These are phyloP conservation scores for Nemania diffusa DNA, from an alignment of 2,329 filamentous ascomycete species.

Conservation along the genomic window DNA sequence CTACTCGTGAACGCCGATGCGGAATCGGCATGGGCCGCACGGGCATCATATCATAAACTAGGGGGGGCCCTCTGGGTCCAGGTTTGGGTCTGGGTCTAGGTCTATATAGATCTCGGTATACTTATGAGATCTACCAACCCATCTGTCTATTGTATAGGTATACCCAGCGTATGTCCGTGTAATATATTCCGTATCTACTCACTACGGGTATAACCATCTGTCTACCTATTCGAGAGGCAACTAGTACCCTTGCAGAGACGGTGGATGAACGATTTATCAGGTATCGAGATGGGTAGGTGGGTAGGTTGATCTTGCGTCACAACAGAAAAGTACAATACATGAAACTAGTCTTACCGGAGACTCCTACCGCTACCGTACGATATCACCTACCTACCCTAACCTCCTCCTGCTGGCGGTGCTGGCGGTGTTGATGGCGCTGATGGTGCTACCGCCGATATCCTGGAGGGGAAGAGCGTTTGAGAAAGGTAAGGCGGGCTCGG, in stretches of 20 bases:
- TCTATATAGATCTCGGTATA: neutral
- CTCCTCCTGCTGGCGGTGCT: too few species aligned
- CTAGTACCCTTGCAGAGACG: neutral
- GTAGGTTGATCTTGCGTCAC: constrained; percentile 10
- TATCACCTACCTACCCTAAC: neutral
- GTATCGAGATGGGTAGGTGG: neutral
- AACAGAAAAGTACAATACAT: constrained; percentile 32
- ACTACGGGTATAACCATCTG: neutral
- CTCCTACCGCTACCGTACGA: neutral
- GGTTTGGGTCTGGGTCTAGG: neutral
- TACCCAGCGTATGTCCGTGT: neutral
- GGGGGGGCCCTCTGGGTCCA: too few species aligned
- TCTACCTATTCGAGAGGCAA: neutral
- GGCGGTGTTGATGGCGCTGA: too few species aligned
- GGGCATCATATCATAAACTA: constrained; percentile 5
- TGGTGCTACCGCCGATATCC: neutral
- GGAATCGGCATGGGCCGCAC: constrained; percentile 9
- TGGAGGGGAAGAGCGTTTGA: neutral
- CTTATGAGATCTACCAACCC: neutral
- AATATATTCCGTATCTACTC: too few species aligned
- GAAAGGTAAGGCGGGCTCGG: constrained; percentile 10
- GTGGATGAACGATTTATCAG: neutral
- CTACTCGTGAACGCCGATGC: constrained; percentile 9
- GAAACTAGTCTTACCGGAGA: constrained; percentile 16
- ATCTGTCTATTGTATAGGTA: neutral